Conservation (phyloP, 768 basidiomycete species). For the Pleurotus giganteus region DNA sequence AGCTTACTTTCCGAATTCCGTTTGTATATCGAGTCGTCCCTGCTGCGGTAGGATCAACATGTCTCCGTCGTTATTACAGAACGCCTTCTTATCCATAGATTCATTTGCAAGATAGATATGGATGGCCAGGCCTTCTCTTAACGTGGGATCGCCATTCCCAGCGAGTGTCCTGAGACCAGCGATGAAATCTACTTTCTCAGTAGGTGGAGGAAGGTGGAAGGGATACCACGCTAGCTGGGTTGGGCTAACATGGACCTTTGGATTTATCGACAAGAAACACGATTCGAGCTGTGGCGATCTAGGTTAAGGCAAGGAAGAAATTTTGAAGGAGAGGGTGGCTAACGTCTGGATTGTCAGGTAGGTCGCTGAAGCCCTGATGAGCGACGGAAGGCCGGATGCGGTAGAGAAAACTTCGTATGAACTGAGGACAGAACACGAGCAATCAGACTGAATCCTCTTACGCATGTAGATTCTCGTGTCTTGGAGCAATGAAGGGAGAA, state of each 20-base stretch:
- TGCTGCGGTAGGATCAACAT: constrained; percentile 65
- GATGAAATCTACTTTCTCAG: constrained; percentile 48
- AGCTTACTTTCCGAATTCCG: constrained; percentile 63
- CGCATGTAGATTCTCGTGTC: constrained; percentile 50
- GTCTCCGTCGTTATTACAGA: constrained; percentile 64
- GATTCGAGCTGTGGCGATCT: constrained; percentile 48
- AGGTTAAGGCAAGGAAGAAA: not conserved
- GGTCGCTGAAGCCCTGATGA: constrained; percentile 55
- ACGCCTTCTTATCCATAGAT: constrained; percentile 61
- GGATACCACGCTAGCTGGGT: constrained; percentile 69
- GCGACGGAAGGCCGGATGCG: constrained; percentile 69
- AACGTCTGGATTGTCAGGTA: constrained; percentile 60
- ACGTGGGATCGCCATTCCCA: constrained; percentile 60
- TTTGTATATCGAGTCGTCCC: constrained; percentile 66
- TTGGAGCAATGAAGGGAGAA: constrained; percentile 56
- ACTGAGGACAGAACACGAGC: not conserved
- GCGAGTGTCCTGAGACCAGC: constrained; percentile 61
- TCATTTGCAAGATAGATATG: constrained; percentile 60
- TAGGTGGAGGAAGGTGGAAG: constrained; percentile 47
- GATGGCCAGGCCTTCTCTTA: constrained; percentile 63
- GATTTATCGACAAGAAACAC: constrained; percentile 57
- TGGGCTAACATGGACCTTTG: constrained; percentile 57
- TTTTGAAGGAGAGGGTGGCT: constrained; percentile 19
- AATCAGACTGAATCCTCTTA: constrained; percentile 25
- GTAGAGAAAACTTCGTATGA: constrained; percentile 52